Conservation (phyloP, 805 yeast species). For the Metschnikowia borealis region DNA sequence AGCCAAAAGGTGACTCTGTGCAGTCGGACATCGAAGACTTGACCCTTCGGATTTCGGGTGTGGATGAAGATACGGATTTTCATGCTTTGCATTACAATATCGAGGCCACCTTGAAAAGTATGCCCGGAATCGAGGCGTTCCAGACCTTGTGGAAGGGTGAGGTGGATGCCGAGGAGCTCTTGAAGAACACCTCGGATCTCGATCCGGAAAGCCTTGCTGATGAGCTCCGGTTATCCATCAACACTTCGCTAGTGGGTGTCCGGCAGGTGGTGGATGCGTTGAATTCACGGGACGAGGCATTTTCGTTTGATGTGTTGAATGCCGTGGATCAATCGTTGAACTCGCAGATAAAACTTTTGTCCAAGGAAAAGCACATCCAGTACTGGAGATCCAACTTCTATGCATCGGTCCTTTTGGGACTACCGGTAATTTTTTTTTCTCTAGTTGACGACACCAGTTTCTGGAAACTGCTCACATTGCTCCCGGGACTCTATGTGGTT, state of each 20-base stretch:
- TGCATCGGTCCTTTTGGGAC: slow-evolving; percentile 51
- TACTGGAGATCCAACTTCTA: slow-evolving; percentile 63
- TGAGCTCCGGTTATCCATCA: slow-evolving; percentile 45
- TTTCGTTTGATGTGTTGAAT: slow-evolving; percentile 46
- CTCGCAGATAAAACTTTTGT: slow-evolving; percentile 64
- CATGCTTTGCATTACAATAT: slow-evolving; percentile 33
- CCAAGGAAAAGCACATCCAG: slow-evolving; percentile 65
- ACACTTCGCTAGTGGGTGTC: slow-evolving; percentile 52
- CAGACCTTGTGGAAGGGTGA: slow-evolving; percentile 22
- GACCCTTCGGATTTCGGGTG: slow-evolving; percentile 32
- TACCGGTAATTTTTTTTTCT: slow-evolving; percentile 54
- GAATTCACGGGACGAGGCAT: slow-evolving; percentile 47
- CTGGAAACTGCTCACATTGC: slow-evolving; percentile 30
- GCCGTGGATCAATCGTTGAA: slow-evolving; percentile 51
- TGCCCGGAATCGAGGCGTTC: slow-evolving; percentile 27
- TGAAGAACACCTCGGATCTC: slow-evolving; percentile 10
- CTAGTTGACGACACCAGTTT: slow-evolving; percentile 41
- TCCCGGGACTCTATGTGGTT: slow-evolving; percentile 64
- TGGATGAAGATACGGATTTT: slow-evolving; percentile 25
- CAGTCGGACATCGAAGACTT: slow-evolving; percentile 22
- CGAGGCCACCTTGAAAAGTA: slow-evolving; percentile 35
- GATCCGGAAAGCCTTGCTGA: slow-evolving; percentile 23
- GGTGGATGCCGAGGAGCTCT: slow-evolving; percentile 15
- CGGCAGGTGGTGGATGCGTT: slow-evolving; percentile 52
- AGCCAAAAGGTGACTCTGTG: background rate